Percentiles rank a stretch among this genome's conserved stretches.
phyloP scores from a whole-genome alignment of 129 eudicot species.

The Escallonia herrerae region DNA sequence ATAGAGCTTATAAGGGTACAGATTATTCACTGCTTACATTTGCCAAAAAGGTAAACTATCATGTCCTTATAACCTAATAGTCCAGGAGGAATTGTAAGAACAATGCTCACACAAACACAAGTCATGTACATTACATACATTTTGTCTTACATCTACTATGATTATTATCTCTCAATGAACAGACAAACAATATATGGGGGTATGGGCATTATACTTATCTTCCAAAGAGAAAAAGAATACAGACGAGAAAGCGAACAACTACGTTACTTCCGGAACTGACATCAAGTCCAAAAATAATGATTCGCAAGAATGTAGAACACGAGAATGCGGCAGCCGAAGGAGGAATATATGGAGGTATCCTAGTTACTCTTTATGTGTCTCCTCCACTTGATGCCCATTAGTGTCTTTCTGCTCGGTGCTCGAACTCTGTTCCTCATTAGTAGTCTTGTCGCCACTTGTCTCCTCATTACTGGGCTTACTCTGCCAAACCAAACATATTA shows the following conservation, averaged over 20 bases:
- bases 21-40: too few relatives aligned
- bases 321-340: background rate
- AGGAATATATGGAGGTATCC: background rate
- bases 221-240: constrained; percentile 1
- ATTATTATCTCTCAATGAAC: constrained; percentile 2
- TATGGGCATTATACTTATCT: background rate
- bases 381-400: constrained; percentile 25
- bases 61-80: too few relatives aligned
- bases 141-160: background rate
- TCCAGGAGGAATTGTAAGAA: background rate
- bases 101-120: background rate
- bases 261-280: background rate
- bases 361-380: constrained; percentile 2
- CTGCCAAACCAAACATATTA: constrained; percentile 15
- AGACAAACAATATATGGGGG: background rate
- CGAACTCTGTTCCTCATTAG: constrained; percentile 17
- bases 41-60: too few relatives aligned
- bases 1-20: too few relatives aligned
- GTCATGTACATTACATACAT: background rate
- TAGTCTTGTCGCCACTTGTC: constrained; percentile 15
- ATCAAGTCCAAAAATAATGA: background rate
- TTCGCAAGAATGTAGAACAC: background rate
- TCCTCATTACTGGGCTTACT: constrained; percentile 29
- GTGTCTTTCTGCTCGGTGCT: constrained; percentile 16
- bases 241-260: background rate